Base-by-base conservation (phyloP, 352 stramenopile genomes). In the Pythium myriotylum region DNA sequence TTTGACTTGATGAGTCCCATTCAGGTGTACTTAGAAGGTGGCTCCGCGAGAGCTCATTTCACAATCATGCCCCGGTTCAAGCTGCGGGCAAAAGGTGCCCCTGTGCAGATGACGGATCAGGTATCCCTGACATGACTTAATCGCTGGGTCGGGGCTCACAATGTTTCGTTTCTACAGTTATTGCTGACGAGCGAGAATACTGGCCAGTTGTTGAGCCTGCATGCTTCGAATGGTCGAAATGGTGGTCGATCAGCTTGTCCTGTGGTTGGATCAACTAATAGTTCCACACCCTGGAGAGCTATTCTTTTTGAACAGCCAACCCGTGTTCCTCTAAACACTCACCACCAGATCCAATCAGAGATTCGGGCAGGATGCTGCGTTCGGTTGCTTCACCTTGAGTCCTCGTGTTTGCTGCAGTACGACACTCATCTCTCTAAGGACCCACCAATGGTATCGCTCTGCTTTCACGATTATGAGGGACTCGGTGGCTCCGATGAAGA, bases 31-130 rank as follows among this genome's bases (percentile, higher is more conserved):
- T 49, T 91, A 17, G 72, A 78, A 20, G 64, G 41, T 9, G 79
- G 76, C 1, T 84, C 77, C 0, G 70, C 76, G 10, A 70, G 67
- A 24, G 76, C 76, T 0, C 70, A 89, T 26, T 85, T 91, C 29
- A 74, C 50, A 16, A 65, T 86, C 14, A 39, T 89, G 5, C 82
- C 80, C 13, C 73, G 80, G 0, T 89, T 88, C 59, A 89, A 91
- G 48, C 65, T 89, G 14, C 74, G 82, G 6, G 75, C 79, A 12
- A 87, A 81, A 70, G 82, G 82, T 22, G 67, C 79, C 16, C 79
- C 80, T 49, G 77, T 89, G 24, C 77, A 87, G 26, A 42, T 89
- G 20, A 88, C 78, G 6, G 82, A 91, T 42, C 82, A 91, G 69
- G 79, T 88, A 60, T 48, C 13, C 13, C 4, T 43, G 13, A 16